These are phyloP conservation scores for Fusarium palustre DNA, from an alignment of 2,329 filamentous ascomycete species.

Conservation along the genomic window DNA sequence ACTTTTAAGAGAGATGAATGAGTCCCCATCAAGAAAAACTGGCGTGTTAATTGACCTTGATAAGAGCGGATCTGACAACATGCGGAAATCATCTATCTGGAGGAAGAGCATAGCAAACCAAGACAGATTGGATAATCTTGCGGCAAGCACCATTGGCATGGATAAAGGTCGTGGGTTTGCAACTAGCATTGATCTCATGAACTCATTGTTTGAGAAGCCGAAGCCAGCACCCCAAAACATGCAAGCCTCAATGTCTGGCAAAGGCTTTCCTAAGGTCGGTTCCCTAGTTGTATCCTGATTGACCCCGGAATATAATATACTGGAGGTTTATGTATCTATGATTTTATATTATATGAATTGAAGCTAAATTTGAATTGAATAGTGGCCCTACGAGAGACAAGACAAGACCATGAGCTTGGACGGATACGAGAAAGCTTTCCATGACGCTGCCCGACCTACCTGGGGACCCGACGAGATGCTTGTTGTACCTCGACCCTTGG, in stretches of 20 bases:
- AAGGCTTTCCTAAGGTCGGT: conserved; percentile 92
- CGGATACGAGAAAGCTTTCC: conserved; percentile 74
- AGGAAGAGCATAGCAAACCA: conserved; percentile 49
- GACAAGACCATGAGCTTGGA: conserved; percentile 76
- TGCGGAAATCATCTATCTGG: conserved; percentile 56
- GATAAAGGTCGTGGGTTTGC: conserved; percentile 75
- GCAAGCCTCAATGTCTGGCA: conserved; percentile 63
- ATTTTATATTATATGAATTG: conserved; percentile 48
- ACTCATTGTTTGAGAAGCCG: conserved; percentile 85
- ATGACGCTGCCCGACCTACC: conserved; percentile 79
- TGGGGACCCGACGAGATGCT: conserved; percentile 83
- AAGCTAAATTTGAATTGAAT: conserved; percentile 62
- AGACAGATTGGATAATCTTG: conserved; percentile 47
- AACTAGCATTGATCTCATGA: conserved; percentile 95
- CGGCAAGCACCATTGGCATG: conserved; percentile 48
- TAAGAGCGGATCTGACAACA: conserved; percentile 62
- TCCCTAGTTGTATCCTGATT: conserved; percentile 56
- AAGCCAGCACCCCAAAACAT: conserved; percentile 68
- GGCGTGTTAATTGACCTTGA: conserved; percentile 46
- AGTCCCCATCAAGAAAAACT: conserved; percentile 58
- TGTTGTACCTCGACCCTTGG: conserved; percentile 63
- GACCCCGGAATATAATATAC: conserved; percentile 39
- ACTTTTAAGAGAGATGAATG: conserved; percentile 70
- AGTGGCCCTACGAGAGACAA: conserved; percentile 90
- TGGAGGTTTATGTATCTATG: conserved; percentile 52